Percentiles rank a stretch among this genome's conserved stretches.
Conservation (phyloP, 352 stramenopile species). For the Globisporangium cystogenes region DNA sequence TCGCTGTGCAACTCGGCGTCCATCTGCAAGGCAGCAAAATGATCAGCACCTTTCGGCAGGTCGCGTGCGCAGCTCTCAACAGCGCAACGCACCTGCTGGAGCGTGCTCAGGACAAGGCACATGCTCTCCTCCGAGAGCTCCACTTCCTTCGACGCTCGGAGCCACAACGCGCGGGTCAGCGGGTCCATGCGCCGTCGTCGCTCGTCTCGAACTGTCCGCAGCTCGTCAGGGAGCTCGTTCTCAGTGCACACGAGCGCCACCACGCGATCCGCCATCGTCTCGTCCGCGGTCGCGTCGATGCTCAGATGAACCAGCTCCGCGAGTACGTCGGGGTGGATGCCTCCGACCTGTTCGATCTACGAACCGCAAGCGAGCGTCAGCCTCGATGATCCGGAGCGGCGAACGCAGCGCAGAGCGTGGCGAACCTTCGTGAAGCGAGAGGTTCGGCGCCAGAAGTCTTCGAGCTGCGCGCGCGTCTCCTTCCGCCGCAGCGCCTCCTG, state of each 20-base stretch:
- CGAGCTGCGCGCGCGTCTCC: conserved; percentile 7
- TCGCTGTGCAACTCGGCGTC: conserved; percentile 15
- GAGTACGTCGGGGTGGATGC: conserved; percentile 27
- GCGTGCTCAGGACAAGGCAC: conserved; percentile 12
- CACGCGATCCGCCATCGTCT: conserved; percentile 10
- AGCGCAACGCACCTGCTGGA: conserved; percentile 8
- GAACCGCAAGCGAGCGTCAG: neutral
- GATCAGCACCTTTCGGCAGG: neutral
- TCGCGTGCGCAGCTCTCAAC: too few relatives aligned
- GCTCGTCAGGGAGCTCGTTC: conserved; percentile 13
- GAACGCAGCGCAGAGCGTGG: neutral
- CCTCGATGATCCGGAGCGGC: too few relatives aligned
- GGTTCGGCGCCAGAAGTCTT: conserved; percentile 14
- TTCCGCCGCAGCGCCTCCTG: conserved; percentile 1
- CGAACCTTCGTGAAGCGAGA: conserved; percentile 8
- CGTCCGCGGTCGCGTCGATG: conserved; percentile 23
- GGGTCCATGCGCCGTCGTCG: conserved; percentile 20
- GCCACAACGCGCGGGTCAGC: conserved; percentile 25
- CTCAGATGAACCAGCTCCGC: conserved; percentile 31
- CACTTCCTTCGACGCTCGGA: conserved; percentile 26
- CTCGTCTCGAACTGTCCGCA: conserved; percentile 14
- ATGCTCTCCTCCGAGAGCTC: conserved; percentile 17
- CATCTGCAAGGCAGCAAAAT: conserved; percentile 13
- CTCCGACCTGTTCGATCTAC: conserved; percentile 21
- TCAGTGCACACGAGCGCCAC: conserved; percentile 15